Evolutionary conservation across 352 stramenopile species (phyloP), one percentile per base, ranked within the genome.

Genomic region (Thraustochytrium striatum): DNA sequence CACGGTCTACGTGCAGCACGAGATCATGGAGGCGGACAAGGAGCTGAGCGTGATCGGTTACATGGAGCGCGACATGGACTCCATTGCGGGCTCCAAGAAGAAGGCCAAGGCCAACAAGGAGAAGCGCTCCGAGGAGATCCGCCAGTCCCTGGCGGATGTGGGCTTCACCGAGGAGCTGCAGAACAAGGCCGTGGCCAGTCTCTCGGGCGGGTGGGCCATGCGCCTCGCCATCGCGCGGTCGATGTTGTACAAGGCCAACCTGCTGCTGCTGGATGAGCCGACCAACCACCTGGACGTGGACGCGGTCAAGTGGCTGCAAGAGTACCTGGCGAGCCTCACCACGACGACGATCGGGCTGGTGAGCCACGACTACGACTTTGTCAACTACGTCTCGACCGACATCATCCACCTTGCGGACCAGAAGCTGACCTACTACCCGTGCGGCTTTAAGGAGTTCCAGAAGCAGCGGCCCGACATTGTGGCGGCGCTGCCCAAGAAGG

Each of bases 361-460:
- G 59, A 98, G 93, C 19, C 97, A 99, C 90, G 96, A 99, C 86
- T 96, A 98, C 82, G 97, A 99, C 87, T 99, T 99, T 83, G 82
- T 99, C 7, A 98, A 99, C 87, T 98, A 91, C 81, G 96, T 99
- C 32, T 99, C 95, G 83, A 90, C 97, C 30, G 95, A 99, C 86
- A 98, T 99, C 72, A 85, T 99, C 32, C 95, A 99, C 85, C 89
- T 99, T 69, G 95, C 99, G 82, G 91, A 96, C 87, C 88, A 96
- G 72, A 98, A 99, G 86, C 87, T 99, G 16, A 89, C 92, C 36
- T 91, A 97, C 65, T 99, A 99, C 91, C 98, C 97, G 87, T 96
- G 96, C 50, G 98, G 99, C 85, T 99, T 99, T 87, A 94, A 99
- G 81, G 92, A 91, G 79, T 99, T 99, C 87, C 98, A 98, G 84